phyloP scores from a whole-genome alignment of 1,284 basidiomycete genomes.

The Lignosus rhinocerotis region DNA sequence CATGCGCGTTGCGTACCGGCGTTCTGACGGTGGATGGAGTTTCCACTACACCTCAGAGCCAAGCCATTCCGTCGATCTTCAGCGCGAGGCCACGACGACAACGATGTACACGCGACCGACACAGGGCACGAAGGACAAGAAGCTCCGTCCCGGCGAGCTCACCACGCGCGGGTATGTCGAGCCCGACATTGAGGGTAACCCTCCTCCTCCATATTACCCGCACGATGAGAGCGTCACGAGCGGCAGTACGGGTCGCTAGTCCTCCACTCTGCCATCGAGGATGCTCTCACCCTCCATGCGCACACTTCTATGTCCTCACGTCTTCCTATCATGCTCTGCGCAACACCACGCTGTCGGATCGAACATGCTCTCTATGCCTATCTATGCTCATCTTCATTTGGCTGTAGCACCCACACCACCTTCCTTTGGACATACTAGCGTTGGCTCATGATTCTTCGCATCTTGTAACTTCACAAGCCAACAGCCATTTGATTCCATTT shows the following conservation, averaged over 20 bases:
- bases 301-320: slow-evolving; percentile 6
- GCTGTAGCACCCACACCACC: slow-evolving; percentile 3
- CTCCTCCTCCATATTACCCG: slow-evolving; percentile 30
- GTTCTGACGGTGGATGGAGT: slow-evolving; percentile 35
- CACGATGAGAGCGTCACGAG: slow-evolving; percentile 19
- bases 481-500: slow-evolving; percentile 4
- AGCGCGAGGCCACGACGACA: slow-evolving; percentile 14
- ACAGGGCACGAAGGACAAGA: slow-evolving; percentile 24
- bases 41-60: slow-evolving; percentile 23
- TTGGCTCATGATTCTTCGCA: neutral
- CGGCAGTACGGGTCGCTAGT: slow-evolving; percentile 11
- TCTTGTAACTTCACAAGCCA: neutral
- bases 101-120: slow-evolving; percentile 19
- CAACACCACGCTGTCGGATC: slow-evolving; percentile 15
- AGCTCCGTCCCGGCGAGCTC: slow-evolving; percentile 26
- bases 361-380: slow-evolving; percentile 21
- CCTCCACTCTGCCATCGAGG: neutral
- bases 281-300: neutral
- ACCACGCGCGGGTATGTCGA: slow-evolving; percentile 33
- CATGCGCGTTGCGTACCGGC: slow-evolving; percentile 36
- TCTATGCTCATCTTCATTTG: slow-evolving; percentile 10
- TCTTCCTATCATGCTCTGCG: slow-evolving; percentile 10
- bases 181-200: slow-evolving; percentile 25
- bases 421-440: neutral
- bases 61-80: slow-evolving; percentile 15